Evolutionary conservation across 2,329 filamentous ascomycete genomes (phyloP).

Genomic region (Aspergillus unguis): DNA sequence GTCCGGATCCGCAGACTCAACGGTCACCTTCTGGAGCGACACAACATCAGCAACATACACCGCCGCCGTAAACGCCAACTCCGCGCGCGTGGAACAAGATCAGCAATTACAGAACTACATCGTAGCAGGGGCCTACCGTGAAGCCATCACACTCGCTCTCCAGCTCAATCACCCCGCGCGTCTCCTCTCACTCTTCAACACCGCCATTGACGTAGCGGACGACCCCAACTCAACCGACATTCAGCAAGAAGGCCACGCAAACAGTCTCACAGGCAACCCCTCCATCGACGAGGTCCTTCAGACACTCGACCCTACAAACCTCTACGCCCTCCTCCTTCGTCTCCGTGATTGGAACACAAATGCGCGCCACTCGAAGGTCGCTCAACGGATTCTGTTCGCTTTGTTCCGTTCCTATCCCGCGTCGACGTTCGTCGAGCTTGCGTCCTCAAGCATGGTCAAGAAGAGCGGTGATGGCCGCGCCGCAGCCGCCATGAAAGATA

Average conservation of each 20-base stretch:
- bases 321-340: constrained; percentile 76
- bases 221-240: constrained; percentile 43
- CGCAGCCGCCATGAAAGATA: constrained; percentile 68
- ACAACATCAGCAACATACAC: constrained; percentile 78
- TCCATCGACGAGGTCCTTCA: constrained; percentile 78
- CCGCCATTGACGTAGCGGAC: constrained; percentile 72
- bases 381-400: constrained; percentile 78
- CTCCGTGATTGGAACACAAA: constrained; percentile 98
- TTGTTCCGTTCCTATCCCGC: constrained; percentile 79
- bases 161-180: constrained; percentile 92
- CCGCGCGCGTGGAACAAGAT: constrained; percentile 84
- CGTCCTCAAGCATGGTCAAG: constrained; percentile 35
- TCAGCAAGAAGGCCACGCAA: constrained; percentile 26
- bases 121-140: constrained; percentile 78
- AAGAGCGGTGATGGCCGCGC: constrained; percentile 35
- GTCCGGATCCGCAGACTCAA: constrained; percentile 88
- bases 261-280: constrained; percentile 44
- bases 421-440: constrained; percentile 68
- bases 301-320: constrained; percentile 76
- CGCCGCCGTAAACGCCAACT: constrained; percentile 68
- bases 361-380: constrained; percentile 76
- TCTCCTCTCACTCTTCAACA: constrained; percentile 77
- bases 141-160: constrained; percentile 86
- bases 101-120: constrained; percentile 94
- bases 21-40: constrained; percentile 93